These are phyloP conservation scores for Galerina sulciceps DNA, from an alignment of 768 basidiomycete genomes.

Conservation along the genomic window DNA sequence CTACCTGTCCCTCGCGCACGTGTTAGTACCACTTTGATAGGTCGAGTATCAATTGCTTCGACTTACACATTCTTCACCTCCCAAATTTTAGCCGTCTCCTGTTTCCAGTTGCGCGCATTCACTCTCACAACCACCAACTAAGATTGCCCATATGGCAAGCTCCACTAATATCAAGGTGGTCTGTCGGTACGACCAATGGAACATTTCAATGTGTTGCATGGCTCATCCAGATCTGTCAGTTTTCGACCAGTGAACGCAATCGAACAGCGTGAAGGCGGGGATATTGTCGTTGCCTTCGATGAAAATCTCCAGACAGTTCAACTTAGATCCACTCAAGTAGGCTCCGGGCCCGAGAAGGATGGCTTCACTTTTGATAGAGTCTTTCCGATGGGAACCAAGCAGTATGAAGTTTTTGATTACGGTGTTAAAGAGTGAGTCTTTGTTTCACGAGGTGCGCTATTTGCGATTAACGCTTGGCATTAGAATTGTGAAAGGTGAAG, in stretches of 20 bases:
- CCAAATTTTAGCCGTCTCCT: not conserved
- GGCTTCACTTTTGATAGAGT: constrained; percentile 98
- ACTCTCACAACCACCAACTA: constrained; percentile 3
- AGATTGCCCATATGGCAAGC: constrained; percentile 55
- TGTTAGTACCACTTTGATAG: constrained; percentile 20
- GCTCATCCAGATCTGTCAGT: constrained; percentile 42
- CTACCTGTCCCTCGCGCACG: constrained; percentile 7
- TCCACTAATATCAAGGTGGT: constrained; percentile 97
- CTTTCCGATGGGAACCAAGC: constrained; percentile 90
- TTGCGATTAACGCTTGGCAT: constrained; percentile 22
- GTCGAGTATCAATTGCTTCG: not conserved
- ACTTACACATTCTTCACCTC: constrained; percentile 1
- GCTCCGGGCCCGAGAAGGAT: constrained; percentile 90
- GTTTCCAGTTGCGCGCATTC: not conserved
- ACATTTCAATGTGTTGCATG: not conserved
- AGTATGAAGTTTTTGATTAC: constrained; percentile 96
- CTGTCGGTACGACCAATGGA: constrained; percentile 77
- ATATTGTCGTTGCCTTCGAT: constrained; percentile 88
- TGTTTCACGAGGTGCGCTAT: constrained; percentile 5
- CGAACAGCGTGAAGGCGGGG: constrained; percentile 85
- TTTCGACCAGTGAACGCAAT: constrained; percentile 96
- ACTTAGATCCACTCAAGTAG: constrained; percentile 69
- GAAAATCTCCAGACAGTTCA: constrained; percentile 85
- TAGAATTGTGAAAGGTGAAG: constrained; percentile 87
- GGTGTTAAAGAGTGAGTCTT: constrained; percentile 91